phyloP scores from a whole-genome alignment of 2,329 filamentous ascomycete species.

The Fusarium sublunatum region DNA sequence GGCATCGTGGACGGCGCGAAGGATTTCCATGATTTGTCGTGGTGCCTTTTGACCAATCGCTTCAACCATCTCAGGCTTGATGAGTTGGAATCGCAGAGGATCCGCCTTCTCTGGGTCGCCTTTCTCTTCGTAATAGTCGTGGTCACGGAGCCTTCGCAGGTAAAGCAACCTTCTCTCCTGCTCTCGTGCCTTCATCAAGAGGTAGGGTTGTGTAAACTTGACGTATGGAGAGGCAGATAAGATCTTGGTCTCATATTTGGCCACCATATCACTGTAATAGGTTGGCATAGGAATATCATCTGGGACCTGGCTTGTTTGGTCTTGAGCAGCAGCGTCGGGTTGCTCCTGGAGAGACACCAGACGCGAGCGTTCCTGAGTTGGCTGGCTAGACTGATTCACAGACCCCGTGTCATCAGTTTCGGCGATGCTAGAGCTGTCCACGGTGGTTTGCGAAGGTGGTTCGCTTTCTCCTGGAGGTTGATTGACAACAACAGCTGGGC shows the following conservation, averaged over 20 bases:
- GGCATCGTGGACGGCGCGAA: conserved; percentile 94
- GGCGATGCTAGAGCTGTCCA: conserved; percentile 46
- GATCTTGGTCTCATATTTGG: conserved; percentile 91
- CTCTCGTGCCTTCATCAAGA: conserved; percentile 90
- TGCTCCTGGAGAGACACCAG: conserved; percentile 56
- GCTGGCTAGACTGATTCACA: conserved; percentile 41
- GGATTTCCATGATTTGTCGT: conserved; percentile 88
- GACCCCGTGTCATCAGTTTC: conserved; percentile 48
- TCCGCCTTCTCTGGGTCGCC: conserved; percentile 70
- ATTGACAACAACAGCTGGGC: conserved; percentile 49
- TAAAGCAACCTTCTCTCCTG: conserved; percentile 87
- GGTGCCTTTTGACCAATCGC: conserved; percentile 82
- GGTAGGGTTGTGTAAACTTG: conserved; percentile 91
- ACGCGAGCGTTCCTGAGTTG: conserved; percentile 44
- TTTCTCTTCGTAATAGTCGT: conserved; percentile 70
- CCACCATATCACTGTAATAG: conserved; percentile 94
- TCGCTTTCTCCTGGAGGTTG: conserved; percentile 54
- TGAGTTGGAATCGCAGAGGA: conserved; percentile 84
- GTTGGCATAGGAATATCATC: conserved; percentile 88
- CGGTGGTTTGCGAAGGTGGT: conserved; percentile 49
- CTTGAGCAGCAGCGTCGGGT: conserved; percentile 58
- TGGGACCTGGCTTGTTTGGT: conserved; percentile 70
- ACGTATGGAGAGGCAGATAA: conserved; percentile 96
- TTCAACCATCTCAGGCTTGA: conserved; percentile 96
- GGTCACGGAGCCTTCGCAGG: conserved; percentile 83